phyloP scores from a whole-genome alignment of 768 basidiomycete species.

The Pholiota conissans region DNA sequence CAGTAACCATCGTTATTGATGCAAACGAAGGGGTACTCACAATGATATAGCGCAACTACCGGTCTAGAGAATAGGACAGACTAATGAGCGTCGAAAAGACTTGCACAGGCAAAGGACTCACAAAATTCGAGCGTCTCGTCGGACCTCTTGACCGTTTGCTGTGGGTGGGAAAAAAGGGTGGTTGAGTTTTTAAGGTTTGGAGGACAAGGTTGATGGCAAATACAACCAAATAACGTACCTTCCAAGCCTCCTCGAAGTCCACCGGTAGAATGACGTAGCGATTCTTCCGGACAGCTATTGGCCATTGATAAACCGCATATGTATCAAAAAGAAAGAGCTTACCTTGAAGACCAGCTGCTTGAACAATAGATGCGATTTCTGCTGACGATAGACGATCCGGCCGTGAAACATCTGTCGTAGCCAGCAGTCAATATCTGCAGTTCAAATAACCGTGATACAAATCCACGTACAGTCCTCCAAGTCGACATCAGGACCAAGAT shows the following conservation, averaged over 20 bases:
- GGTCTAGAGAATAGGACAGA: constrained; percentile 29
- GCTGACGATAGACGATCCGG: constrained; percentile 96
- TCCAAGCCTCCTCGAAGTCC: constrained; percentile 99
- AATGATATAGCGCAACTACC: constrained; percentile 28
- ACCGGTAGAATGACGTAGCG: constrained; percentile 95
- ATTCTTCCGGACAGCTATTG: constrained; percentile 91
- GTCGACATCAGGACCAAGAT: constrained; percentile 95
- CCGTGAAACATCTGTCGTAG: constrained; percentile 81
- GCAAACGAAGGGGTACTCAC: constrained; percentile 19
- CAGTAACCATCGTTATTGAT: neutral
- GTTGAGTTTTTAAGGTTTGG: constrained; percentile 32
- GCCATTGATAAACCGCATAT: neutral
- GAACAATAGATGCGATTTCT: constrained; percentile 93
- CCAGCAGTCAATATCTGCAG: constrained; percentile 9
- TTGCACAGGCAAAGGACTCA: constrained; percentile 35
- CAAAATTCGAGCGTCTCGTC: constrained; percentile 99
- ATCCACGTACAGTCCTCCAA: constrained; percentile 89
- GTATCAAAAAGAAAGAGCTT: constrained; percentile 6
- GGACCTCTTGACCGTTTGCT: constrained; percentile 95
- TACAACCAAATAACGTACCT: constrained; percentile 75
- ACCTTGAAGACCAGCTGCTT: constrained; percentile 98
- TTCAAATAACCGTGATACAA: neutral
- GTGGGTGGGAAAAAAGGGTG: constrained; percentile 34
- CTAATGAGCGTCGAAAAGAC: constrained; percentile 14
- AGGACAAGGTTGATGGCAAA: constrained; percentile 33